These are phyloP conservation scores for Annulohypoxylon stygium DNA, from an alignment of 495 filamentous ascomycete species.

Conservation along the genomic window DNA sequence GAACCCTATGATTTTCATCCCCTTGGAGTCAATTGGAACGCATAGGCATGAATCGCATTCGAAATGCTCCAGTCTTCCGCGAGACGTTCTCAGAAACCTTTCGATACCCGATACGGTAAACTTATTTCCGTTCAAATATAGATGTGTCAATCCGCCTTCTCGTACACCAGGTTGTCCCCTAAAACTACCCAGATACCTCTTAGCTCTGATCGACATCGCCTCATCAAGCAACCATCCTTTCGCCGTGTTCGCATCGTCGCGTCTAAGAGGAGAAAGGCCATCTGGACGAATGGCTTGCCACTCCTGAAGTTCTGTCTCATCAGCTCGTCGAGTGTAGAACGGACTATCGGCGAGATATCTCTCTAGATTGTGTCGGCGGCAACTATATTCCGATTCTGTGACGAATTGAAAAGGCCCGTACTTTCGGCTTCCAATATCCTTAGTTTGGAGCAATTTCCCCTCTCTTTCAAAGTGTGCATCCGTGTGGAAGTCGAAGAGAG, in stretches of 20 bases:
- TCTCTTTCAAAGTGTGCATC: slow-evolving; percentile 53
- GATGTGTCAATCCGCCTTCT: slow-evolving; percentile 56
- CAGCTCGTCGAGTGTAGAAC: slow-evolving; percentile 46
- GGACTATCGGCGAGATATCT: slow-evolving; percentile 59
- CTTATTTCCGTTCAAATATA: slow-evolving; percentile 57
- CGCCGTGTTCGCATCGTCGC: slow-evolving; percentile 51
- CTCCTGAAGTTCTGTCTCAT: slow-evolving; percentile 38
- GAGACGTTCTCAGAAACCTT: slow-evolving; percentile 49
- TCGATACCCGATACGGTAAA: slow-evolving; percentile 51
- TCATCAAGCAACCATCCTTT: slow-evolving; percentile 49
- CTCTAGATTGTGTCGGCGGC: slow-evolving; percentile 51
- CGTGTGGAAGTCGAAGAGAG: slow-evolving; percentile 37
- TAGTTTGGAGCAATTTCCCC: slow-evolving; percentile 47
- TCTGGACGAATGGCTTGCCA: slow-evolving; percentile 50
- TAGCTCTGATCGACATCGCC: neutral
- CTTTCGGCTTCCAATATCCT: slow-evolving; percentile 37
- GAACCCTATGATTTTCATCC: slow-evolving; percentile 50
- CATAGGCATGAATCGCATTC: slow-evolving; percentile 55
- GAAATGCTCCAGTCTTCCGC: slow-evolving; percentile 58
- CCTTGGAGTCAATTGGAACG: slow-evolving; percentile 20
- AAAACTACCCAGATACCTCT: neutral
- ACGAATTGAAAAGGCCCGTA: slow-evolving; percentile 56
- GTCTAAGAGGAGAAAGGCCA: slow-evolving; percentile 46
- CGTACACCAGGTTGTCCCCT: slow-evolving; percentile 11
- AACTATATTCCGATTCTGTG: slow-evolving; percentile 55